phyloP scores from a whole-genome alignment of 352 stramenopile species.

The Peronospora tabacina region DNA sequence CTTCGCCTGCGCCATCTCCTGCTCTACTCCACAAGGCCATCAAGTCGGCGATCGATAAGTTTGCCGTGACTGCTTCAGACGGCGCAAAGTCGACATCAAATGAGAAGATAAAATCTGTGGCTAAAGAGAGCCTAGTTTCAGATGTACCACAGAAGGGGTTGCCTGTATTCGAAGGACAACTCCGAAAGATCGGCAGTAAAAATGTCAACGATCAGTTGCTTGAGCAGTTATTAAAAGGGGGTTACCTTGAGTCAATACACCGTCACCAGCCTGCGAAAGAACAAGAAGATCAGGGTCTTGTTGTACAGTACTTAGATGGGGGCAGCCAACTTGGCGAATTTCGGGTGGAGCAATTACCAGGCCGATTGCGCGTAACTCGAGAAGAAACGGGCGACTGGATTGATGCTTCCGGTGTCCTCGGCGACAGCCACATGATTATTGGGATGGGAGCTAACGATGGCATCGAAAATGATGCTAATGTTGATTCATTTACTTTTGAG shows the following conservation, averaged over 20 bases:
- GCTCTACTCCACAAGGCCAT: constrained; percentile 13
- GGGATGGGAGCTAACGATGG: constrained; percentile 24
- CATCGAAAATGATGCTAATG: constrained; percentile 13
- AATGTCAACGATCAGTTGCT: constrained; percentile 21
- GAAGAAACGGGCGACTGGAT: constrained; percentile 66
- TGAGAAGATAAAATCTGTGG: constrained; percentile 8
- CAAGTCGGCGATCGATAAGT: constrained; percentile 9
- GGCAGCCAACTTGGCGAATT: constrained; percentile 53
- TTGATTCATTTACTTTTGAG: constrained; percentile 28
- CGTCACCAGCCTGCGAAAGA: constrained; percentile 6
- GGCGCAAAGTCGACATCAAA: constrained; percentile 6
- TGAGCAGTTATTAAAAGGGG: constrained; percentile 23
- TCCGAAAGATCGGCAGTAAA: constrained; percentile 24
- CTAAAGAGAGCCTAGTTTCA: constrained; percentile 9
- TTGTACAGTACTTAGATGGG: constrained; percentile 43
- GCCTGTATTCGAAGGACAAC: constrained; percentile 39
- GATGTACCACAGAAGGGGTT: constrained; percentile 42
- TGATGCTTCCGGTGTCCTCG: constrained; percentile 43
- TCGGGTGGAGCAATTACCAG: constrained; percentile 50
- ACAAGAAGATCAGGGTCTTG: constrained; percentile 12
- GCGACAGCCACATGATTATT: constrained; percentile 39
- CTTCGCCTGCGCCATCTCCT: constrained; percentile 11
- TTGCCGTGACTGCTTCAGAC: constrained; percentile 9
- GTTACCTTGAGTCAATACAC: neutral
- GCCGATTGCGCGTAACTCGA: constrained; percentile 48